Evolutionary conservation across 176 grass and related monocot species (phyloP).

Genomic region (Juncus inflexus): DNA sequence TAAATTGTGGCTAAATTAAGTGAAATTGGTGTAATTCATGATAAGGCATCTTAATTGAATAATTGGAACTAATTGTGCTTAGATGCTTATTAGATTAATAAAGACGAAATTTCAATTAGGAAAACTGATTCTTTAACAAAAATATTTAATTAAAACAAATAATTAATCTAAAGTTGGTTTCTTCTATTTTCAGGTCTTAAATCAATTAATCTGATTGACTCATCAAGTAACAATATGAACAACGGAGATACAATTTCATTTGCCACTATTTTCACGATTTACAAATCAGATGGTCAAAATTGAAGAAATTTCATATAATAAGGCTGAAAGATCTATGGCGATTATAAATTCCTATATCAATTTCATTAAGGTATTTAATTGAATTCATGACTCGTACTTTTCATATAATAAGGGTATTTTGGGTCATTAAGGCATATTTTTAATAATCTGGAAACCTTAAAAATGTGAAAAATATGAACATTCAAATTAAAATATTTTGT

Average conservation of each 20-base stretch:
- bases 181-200: conserved; percentile 49
- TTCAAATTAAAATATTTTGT: conserved; percentile 3
- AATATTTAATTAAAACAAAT: too few species aligned
- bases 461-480: background rate
- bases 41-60: too few species aligned
- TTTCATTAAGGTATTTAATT: conserved; percentile 67
- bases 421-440: too few species aligned
- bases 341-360: conserved; percentile 57
- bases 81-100: too few species aligned
- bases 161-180: too few species aligned
- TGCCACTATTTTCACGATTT: conserved; percentile 73
- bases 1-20: too few species aligned
- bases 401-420: background rate
- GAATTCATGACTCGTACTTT: background rate
- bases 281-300: conserved; percentile 53
- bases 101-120: too few species aligned
- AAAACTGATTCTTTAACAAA: too few species aligned
- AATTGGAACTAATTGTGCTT: too few species aligned
- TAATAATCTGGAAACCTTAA: background rate
- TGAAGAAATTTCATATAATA: conserved; percentile 58
- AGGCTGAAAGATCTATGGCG: conserved; percentile 62
- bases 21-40: too few species aligned
- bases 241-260: conserved; percentile 52
- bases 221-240: conserved; percentile 33
- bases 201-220: conserved; percentile 44